Conservation (phyloP, 805 yeast species). For the Yarrowia sp. region DNA sequence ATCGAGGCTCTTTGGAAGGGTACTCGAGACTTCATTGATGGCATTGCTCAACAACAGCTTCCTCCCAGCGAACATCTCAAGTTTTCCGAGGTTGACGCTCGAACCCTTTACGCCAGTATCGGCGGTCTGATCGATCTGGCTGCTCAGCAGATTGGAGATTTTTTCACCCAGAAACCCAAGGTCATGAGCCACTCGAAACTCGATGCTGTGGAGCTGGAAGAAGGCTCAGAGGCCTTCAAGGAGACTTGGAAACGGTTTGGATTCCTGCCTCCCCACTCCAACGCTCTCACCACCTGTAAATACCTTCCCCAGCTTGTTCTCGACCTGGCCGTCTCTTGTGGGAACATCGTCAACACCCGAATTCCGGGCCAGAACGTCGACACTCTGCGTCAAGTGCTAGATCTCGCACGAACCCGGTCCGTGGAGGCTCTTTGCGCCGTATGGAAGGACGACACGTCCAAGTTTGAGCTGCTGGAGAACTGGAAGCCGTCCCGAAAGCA, state of each 20-base stretch:
- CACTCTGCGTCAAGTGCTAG: slow-evolving; percentile 39
- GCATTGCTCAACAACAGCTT: slow-evolving; percentile 44
- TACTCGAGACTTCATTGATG: slow-evolving; percentile 52
- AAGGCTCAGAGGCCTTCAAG: background rate
- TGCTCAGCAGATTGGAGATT: slow-evolving; percentile 31
- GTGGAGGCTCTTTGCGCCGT: slow-evolving; percentile 48
- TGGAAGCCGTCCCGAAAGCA: slow-evolving; percentile 34
- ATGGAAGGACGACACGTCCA: slow-evolving; percentile 50
- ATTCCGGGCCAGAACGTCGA: slow-evolving; percentile 43
- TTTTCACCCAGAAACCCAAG: slow-evolving; percentile 29
- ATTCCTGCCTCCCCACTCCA: slow-evolving; percentile 62
- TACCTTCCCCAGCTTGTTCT: slow-evolving; percentile 49
- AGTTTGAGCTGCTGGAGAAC: slow-evolving; percentile 42
- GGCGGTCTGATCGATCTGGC: slow-evolving; percentile 42
- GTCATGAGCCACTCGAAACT: background rate
- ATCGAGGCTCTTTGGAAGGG: slow-evolving; percentile 53
- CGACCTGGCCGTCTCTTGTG: slow-evolving; percentile 43
- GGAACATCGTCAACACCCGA: slow-evolving; percentile 45
- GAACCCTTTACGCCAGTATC: slow-evolving; percentile 40
- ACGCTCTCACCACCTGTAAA: slow-evolving; percentile 56
- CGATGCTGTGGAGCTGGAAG: background rate
- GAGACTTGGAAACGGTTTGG: slow-evolving; percentile 42
- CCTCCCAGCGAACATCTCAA: slow-evolving; percentile 41
- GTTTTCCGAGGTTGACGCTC: slow-evolving; percentile 37
- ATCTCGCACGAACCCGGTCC: slow-evolving; percentile 44